Evolutionary conservation across 2,329 filamentous ascomycete species (phyloP).

Genomic region (Diaporthe ampelina): DNA sequence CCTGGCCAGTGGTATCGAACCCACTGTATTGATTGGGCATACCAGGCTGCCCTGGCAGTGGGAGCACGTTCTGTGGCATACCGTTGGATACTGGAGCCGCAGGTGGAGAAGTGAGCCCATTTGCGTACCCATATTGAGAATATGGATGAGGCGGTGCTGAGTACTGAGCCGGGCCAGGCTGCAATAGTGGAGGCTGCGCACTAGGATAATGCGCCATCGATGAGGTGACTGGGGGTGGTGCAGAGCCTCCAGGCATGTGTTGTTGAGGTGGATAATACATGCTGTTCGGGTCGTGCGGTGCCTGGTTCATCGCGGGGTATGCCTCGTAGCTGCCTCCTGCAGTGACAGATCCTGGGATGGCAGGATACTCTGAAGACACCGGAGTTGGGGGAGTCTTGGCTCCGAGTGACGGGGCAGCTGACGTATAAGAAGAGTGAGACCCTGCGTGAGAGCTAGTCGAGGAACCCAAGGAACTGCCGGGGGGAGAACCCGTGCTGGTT

Average conservation of each 20-base stretch:
- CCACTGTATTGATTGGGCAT: slow-evolving; percentile 71
- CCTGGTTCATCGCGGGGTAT: slow-evolving; percentile 82
- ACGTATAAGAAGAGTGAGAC: slow-evolving; percentile 68
- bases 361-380: slow-evolving; percentile 67
- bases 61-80: slow-evolving; percentile 78
- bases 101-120: slow-evolving; percentile 85
- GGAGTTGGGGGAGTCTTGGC: slow-evolving; percentile 83
- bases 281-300: slow-evolving; percentile 69
- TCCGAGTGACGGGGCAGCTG: slow-evolving; percentile 70
- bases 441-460: slow-evolving; percentile 65
- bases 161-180: slow-evolving; percentile 80
- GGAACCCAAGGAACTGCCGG: slow-evolving; percentile 80
- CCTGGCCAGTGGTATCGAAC: slow-evolving; percentile 89
- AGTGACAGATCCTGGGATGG: slow-evolving; percentile 54
- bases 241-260: slow-evolving; percentile 84
- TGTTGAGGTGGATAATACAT: slow-evolving; percentile 82
- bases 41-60: slow-evolving; percentile 73
- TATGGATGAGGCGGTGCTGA: slow-evolving; percentile 70
- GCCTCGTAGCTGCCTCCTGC: slow-evolving; percentile 54
- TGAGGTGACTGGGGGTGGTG: slow-evolving; percentile 81
- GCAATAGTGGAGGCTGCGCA: slow-evolving; percentile 82
- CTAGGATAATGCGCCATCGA: slow-evolving; percentile 83
- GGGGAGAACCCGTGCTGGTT: slow-evolving; percentile 80
- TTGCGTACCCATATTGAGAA: slow-evolving; percentile 79
- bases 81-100: slow-evolving; percentile 77